These are phyloP conservation scores for Citrus mangshanensis DNA, from an alignment of 345 rosid species.

Conservation along the genomic window DNA sequence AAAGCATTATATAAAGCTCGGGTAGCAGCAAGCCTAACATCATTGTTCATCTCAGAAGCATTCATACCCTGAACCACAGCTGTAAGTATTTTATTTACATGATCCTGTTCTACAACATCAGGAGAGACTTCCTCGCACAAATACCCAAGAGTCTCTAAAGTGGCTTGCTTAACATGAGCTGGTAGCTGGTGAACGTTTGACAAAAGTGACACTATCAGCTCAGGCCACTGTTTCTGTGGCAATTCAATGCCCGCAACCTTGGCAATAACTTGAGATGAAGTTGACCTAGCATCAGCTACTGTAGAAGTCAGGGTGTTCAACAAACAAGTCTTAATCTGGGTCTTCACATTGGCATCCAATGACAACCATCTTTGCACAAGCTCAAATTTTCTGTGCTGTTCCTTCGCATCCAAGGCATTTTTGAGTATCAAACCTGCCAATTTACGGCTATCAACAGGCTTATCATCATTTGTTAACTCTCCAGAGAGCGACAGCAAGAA, in stretches of 20 bases:
- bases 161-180: constrained; percentile 40
- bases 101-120: constrained; percentile 40
- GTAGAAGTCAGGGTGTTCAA: constrained; percentile 34
- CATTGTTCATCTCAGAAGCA: constrained; percentile 49
- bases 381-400: constrained; percentile 37
- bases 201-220: constrained; percentile 31
- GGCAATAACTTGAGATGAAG: constrained; percentile 39
- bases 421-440: constrained; percentile 38
- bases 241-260: constrained; percentile 44
- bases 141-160: constrained; percentile 40
- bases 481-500: constrained; percentile 34
- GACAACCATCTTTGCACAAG: constrained; percentile 44
- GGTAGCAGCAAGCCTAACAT: constrained; percentile 65
- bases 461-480: constrained; percentile 38
- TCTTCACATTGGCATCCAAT: constrained; percentile 26
- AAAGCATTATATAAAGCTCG: constrained; percentile 58
- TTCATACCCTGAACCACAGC: constrained; percentile 51
- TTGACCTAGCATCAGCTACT: constrained; percentile 31
- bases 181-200: constrained; percentile 35
- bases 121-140: constrained; percentile 46
- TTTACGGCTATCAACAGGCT: constrained; percentile 44
- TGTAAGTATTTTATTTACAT: constrained; percentile 37
- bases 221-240: constrained; percentile 47
- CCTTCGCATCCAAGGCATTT: constrained; percentile 42
- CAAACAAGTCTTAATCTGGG: constrained; percentile 29